Conservation (phyloP, 2,329 filamentous ascomycete species). For the Stemphylium lycopersici region DNA sequence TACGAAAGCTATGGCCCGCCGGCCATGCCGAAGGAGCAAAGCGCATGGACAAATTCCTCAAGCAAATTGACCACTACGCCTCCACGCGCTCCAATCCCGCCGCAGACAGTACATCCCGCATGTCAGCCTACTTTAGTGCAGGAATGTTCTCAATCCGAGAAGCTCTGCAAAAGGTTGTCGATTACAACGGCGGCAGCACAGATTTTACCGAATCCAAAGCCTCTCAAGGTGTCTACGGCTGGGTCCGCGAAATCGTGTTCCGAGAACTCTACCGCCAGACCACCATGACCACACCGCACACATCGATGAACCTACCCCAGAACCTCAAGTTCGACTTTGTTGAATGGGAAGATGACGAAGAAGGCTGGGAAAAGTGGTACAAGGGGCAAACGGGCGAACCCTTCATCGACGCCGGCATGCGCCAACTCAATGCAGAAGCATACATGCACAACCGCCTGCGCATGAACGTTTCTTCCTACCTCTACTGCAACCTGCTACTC, state of each 20-base stretch:
- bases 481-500: slow-evolving; percentile 57
- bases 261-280: slow-evolving; percentile 59
- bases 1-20: slow-evolving; percentile 54
- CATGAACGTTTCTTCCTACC: slow-evolving; percentile 58
- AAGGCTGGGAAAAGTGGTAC: slow-evolving; percentile 58
- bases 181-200: slow-evolving; percentile 51
- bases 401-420: slow-evolving; percentile 60
- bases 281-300: slow-evolving; percentile 55
- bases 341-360: slow-evolving; percentile 58
- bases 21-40: slow-evolving; percentile 52
- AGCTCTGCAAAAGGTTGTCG: slow-evolving; percentile 50
- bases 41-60: slow-evolving; percentile 51
- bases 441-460: slow-evolving; percentile 61
- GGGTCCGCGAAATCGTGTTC: slow-evolving; percentile 60
- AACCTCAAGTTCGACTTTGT: slow-evolving; percentile 60
- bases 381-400: slow-evolving; percentile 56
- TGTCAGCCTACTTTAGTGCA: slow-evolving; percentile 55
- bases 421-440: slow-evolving; percentile 56
- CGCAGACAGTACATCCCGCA: slow-evolving; percentile 49
- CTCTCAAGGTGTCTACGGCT: slow-evolving; percentile 49
- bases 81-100: slow-evolving; percentile 53
- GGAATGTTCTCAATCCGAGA: slow-evolving; percentile 56
- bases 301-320: slow-evolving; percentile 57
- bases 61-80: slow-evolving; percentile 51
- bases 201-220: slow-evolving; percentile 52